Evolutionary conservation across 192 early-diverging fungal species (phyloP), one percentile per base, ranked within the genome.

Genomic region (Backusella morwellensis): DNA sequence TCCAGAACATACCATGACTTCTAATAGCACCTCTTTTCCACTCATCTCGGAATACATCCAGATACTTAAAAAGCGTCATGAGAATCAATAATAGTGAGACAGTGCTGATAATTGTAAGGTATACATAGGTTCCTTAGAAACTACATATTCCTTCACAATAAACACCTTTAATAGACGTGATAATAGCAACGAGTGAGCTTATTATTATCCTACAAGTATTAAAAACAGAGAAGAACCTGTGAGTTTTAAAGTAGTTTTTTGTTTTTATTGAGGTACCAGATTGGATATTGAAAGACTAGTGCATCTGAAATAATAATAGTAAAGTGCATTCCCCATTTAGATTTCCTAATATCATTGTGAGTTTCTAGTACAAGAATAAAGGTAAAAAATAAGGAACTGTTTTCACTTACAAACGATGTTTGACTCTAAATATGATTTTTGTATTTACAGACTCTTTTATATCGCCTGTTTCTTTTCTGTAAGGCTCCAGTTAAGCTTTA

Each of bases 241-340:
- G 7, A 15, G 41, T 42, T 44, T 8, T 56, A 38, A 19, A 35
- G 12, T 0, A 7, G 34, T 41, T 32, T 35, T 40, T 23, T 36
- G 2, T 19, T 38, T 42, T 42, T 42, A 11, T 42, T 42, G 12
- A 19, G 19, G 72, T 75, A 81, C 81, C 81, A 83, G 15, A 83
- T 47, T 1, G 81, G 81, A 77, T 68, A 83, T 72, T 83, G 81
- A n/a, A 67, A 79, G 29, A 83, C 78, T 1, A 78, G 29, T 35
- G 79, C 76, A 74, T 83, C 78, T 12, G 77, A 79, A n/a, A n/a
- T n/a, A 23, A 83, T 79, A 29, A 78, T 56, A 29, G 78, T 78
- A 41, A 79, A 79, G 35, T 83, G 81, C 72, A 83, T 68, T 14
- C 81, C 81, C 67, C 77, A 83, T n/a, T 77, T 78, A 3, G 78